Conservation (phyloP, 768 basidiomycete genomes). For the Calocybe cyanea region DNA sequence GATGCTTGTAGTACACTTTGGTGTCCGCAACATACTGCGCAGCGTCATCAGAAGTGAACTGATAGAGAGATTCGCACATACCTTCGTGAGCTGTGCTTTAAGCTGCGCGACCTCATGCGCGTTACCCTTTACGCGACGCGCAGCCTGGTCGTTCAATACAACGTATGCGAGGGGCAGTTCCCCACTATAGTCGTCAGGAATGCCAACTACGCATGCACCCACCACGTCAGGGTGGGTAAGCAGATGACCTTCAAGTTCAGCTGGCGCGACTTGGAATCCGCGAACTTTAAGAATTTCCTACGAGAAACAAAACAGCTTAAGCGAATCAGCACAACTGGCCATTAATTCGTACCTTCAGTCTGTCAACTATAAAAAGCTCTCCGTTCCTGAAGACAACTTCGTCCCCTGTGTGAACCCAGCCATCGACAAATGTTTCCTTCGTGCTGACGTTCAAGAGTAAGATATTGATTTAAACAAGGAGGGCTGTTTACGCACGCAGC, state of each 20-base stretch:
- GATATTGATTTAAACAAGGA: neutral
- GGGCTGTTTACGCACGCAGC: constrained; percentile 44
- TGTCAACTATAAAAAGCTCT: constrained; percentile 69
- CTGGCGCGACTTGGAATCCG: constrained; percentile 59
- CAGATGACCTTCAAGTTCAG: constrained; percentile 64
- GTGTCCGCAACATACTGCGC: constrained; percentile 54
- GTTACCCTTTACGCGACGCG: constrained; percentile 30
- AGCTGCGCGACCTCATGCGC: constrained; percentile 31
- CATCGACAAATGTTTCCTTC: constrained; percentile 59
- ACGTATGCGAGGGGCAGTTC: constrained; percentile 73
- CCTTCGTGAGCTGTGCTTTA: constrained; percentile 53
- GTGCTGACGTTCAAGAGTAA: constrained; percentile 35
- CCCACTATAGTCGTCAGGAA: constrained; percentile 72
- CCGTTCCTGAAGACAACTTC: constrained; percentile 64
- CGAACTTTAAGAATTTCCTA: constrained; percentile 73
- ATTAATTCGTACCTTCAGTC: constrained; percentile 52
- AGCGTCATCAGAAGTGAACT: neutral
- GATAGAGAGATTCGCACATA: constrained; percentile 20
- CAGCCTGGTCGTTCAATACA: constrained; percentile 42
- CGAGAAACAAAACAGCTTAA: neutral
- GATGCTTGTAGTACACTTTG: constrained; percentile 57
- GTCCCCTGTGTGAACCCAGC: constrained; percentile 69
- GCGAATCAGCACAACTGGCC: neutral
- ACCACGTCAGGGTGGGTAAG: constrained; percentile 56
- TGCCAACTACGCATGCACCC: constrained; percentile 62